A percentile compares a stretch with the other conserved stretches of the same genome.
These are phyloP conservation scores for Torulaspora maleeae DNA, from an alignment of 805 yeast species.

Conservation along the genomic window DNA sequence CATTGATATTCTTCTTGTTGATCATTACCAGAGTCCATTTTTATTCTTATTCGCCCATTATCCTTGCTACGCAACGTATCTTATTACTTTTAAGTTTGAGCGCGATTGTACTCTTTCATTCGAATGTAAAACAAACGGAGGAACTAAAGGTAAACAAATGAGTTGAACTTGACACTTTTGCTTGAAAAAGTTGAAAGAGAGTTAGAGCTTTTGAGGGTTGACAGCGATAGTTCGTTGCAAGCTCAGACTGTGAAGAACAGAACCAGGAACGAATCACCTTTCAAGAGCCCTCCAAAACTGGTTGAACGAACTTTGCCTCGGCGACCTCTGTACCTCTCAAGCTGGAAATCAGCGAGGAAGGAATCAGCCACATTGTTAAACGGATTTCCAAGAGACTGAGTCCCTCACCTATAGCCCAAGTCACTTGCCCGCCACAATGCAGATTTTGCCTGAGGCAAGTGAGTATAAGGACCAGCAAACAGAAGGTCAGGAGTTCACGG, in stretches of 20 bases:
- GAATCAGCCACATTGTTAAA: not conserved
- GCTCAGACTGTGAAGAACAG: not conserved
- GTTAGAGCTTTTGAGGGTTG: not conserved
- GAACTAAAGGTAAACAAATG: slow-evolving; percentile 7
- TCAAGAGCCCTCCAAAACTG: not conserved
- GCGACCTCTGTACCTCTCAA: not conserved
- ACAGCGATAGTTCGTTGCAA: not conserved
- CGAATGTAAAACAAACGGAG: slow-evolving; percentile 2
- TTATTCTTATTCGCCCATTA: not conserved
- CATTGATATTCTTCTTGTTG: not conserved
- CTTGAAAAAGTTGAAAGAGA: not conserved
- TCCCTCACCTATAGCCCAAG: not conserved
- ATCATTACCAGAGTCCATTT: not conserved
- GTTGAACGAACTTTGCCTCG: not conserved
- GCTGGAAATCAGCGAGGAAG: slow-evolving; percentile 1
- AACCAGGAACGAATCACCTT: not conserved
- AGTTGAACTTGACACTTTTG: not conserved
- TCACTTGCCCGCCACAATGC: slow-evolving; percentile 3
- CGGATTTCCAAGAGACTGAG: not conserved
- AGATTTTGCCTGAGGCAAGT: slow-evolving; percentile 4
- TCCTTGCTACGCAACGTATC: not conserved
- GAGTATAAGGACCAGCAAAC: slow-evolving; percentile 2
- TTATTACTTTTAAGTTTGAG: not conserved
- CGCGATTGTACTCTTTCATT: not conserved
- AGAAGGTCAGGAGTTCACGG: not conserved